phyloP scores from a whole-genome alignment of 257 asterid species.

The Solanum gandarillasii region DNA sequence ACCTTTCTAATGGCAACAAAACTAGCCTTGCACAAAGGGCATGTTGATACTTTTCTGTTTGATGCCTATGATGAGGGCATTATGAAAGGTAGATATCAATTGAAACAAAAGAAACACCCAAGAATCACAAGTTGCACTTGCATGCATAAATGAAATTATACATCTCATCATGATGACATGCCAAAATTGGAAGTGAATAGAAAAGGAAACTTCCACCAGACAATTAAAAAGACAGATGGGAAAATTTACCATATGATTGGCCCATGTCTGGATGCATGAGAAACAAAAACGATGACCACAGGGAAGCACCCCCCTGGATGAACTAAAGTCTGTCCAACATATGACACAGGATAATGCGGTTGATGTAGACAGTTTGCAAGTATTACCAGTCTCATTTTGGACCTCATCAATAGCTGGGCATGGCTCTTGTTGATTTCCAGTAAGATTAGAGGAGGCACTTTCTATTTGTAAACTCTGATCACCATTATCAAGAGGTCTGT shows the following conservation, averaged over 20 bases:
- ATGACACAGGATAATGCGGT: slow-evolving; percentile 70
- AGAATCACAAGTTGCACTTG: neutral
- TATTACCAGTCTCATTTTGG: slow-evolving; percentile 11
- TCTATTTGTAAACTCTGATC: slow-evolving; percentile 1
- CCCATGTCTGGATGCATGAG: slow-evolving; percentile 77
- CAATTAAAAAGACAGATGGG: neutral
- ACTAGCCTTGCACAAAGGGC: slow-evolving; percentile 87
- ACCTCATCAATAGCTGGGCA: slow-evolving; percentile 14
- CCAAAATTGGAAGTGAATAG: neutral
- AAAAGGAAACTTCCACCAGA: neutral
- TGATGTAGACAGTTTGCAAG: slow-evolving; percentile 17
- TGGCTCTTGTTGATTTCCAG: slow-evolving; percentile 9
- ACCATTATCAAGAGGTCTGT: slow-evolving; percentile 10
- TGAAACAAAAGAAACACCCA: neutral
- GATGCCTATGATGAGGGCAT: slow-evolving; percentile 26
- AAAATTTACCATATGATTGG: slow-evolving; percentile 51
- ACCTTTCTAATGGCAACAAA: slow-evolving; percentile 64
- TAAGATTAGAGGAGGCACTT: slow-evolving; percentile 11
- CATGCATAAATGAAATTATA: neutral
- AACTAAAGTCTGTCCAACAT: slow-evolving; percentile 78
- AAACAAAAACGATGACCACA: slow-evolving; percentile 97
- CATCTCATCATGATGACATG: neutral
- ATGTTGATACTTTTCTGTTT: slow-evolving; percentile 42
- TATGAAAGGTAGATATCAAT: neutral
- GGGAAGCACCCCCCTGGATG: slow-evolving; percentile 73